A percentile compares a stretch with the other conserved stretches of the same genome.
Conservation (phyloP, 768 basidiomycete genomes). For the Pisolithus sp. region DNA sequence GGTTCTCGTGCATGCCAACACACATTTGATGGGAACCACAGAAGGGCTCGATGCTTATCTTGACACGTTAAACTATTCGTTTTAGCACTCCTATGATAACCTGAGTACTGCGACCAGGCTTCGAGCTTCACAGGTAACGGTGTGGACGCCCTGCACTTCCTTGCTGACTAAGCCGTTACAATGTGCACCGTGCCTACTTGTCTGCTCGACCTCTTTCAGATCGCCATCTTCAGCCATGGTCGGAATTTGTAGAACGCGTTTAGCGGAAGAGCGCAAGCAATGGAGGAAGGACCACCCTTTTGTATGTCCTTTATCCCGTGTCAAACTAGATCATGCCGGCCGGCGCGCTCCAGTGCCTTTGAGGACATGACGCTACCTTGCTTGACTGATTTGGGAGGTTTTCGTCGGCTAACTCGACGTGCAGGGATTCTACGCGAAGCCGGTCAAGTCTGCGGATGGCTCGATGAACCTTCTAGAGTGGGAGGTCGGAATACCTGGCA, state of each 20-base stretch:
- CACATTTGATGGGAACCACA: no score
- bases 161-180: slow-evolving; percentile 5
- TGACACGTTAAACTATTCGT: no score
- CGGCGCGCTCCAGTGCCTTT: background rate
- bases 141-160: no score
- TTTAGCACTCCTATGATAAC: no score
- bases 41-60: no score
- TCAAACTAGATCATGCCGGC: background rate
- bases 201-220: background rate
- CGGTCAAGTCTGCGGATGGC: slow-evolving; percentile 83
- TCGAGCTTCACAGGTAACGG: no score
- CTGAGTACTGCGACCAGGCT: no score
- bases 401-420: slow-evolving; percentile 6
- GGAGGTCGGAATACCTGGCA: slow-evolving; percentile 99
- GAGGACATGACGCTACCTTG: background rate
- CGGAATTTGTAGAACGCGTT: slow-evolving; percentile 86
- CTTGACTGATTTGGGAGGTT: background rate
- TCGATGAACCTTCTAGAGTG: slow-evolving; percentile 96
- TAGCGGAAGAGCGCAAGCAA: slow-evolving; percentile 96
- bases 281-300: slow-evolving; percentile 99
- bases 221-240: slow-evolving; percentile 46
- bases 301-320: slow-evolving; percentile 45
- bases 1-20: background rate
- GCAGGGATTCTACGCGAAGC: slow-evolving; percentile 97
- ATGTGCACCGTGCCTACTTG: no score